Evolutionary conservation across 495 filamentous ascomycete genomes (phyloP).

Genomic region (Neurospora discreta): DNA sequence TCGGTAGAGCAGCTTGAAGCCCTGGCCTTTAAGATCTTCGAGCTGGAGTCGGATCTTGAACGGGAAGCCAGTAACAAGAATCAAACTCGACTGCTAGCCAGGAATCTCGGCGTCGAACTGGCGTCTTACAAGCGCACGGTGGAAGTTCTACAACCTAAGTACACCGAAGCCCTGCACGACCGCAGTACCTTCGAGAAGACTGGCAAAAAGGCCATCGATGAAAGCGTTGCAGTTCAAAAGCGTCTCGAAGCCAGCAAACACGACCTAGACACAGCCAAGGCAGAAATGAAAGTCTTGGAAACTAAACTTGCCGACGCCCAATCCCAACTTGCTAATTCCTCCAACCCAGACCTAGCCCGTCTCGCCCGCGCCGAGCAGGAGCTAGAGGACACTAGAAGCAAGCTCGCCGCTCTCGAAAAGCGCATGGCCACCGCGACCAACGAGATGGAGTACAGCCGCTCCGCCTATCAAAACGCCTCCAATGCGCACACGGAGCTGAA

Average conservation of each 20-base stretch:
- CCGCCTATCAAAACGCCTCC: slow-evolving; percentile 54
- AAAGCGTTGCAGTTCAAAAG: slow-evolving; percentile 3
- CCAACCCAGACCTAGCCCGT: slow-evolving; percentile 38
- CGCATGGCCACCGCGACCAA: slow-evolving; percentile 24
- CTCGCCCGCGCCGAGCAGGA: slow-evolving; percentile 33
- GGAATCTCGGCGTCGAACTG: slow-evolving; percentile 21
- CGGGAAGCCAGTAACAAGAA: slow-evolving; percentile 14
- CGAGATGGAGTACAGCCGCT: slow-evolving; percentile 49
- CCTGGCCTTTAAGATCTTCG: slow-evolving; percentile 22
- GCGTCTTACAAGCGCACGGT: slow-evolving; percentile 17
- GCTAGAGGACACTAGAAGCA: slow-evolving; percentile 16
- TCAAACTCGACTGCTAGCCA: slow-evolving; percentile 16
- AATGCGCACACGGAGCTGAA: slow-evolving; percentile 38
- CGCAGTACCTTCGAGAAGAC: slow-evolving; percentile 26
- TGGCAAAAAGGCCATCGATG: slow-evolving; percentile 16
- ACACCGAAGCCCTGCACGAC: slow-evolving; percentile 27
- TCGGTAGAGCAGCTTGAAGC: slow-evolving; percentile 26
- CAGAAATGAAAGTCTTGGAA: slow-evolving; percentile 36
- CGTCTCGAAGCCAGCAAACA: slow-evolving; percentile 29
- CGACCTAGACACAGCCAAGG: slow-evolving; percentile 37
- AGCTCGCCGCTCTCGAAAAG: slow-evolving; percentile 32
- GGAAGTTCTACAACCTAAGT: slow-evolving; percentile 18
- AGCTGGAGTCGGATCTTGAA: slow-evolving; percentile 17
- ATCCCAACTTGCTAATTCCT: slow-evolving; percentile 33
- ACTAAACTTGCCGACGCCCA: slow-evolving; percentile 39